Percentiles rank a stretch among this genome's conserved stretches.
Evolutionary conservation across 176 grass and related monocot genomes (phyloP).

Genomic region (Avena sativa): DNA sequence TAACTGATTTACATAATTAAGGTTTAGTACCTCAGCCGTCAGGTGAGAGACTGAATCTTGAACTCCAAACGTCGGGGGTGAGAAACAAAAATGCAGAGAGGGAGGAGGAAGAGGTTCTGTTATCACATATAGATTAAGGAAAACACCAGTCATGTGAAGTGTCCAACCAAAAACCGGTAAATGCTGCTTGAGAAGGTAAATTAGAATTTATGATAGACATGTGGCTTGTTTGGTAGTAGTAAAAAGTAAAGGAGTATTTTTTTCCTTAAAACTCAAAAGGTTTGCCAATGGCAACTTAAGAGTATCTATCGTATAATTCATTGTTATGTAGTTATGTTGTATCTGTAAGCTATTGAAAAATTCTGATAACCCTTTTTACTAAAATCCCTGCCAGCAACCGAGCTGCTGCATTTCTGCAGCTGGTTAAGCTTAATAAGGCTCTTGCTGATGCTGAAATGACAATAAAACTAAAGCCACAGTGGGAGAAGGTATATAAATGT

Average conservation of each 20-base stretch:
- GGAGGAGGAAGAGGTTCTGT: neutral
- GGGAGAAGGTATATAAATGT: conserved; percentile 83
- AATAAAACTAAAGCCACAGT: conserved; percentile 79
- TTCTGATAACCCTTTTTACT: conserved; percentile 38
- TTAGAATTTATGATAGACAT: neutral
- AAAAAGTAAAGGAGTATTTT: neutral
- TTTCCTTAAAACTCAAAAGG: neutral
- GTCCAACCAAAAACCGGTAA: neutral
- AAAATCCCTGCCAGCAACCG: conserved; percentile 66
- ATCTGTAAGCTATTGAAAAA: neutral
- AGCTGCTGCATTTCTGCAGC: conserved; percentile 86
- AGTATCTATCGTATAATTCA: neutral
- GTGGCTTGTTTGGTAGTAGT: neutral
- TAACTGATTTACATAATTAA: neutral
- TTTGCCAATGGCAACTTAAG: neutral
- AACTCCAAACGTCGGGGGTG: neutral
- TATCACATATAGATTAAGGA: neutral
- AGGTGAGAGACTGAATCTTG: neutral
- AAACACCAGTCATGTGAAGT: neutral
- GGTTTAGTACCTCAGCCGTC: neutral
- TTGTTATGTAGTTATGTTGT: conserved; percentile 10
- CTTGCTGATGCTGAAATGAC: conserved; percentile 92
- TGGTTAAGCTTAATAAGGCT: conserved; percentile 97
- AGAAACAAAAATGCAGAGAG: neutral
- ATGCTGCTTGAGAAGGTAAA: neutral